Percentiles rank a stretch among this genome's conserved stretches.
Evolutionary conservation across 257 asterid species (phyloP).

Genomic region (Solanum chilense): DNA sequence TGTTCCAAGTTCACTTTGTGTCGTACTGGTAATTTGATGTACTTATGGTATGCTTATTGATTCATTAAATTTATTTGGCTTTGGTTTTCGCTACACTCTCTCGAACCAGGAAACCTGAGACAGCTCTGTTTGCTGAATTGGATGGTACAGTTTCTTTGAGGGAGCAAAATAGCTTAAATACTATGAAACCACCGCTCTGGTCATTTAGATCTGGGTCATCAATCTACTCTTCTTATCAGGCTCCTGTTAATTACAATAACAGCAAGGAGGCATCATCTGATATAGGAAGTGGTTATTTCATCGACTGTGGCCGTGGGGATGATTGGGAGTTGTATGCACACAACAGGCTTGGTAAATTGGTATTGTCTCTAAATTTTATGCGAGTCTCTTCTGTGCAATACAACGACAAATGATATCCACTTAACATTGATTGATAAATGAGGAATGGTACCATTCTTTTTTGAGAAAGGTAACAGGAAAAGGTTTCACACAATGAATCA

Average conservation of each 20-base stretch:
- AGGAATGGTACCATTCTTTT: not conserved
- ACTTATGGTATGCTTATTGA: not conserved
- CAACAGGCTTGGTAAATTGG: slow-evolving; percentile 71
- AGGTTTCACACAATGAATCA: not conserved
- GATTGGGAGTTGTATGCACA: slow-evolving; percentile 86
- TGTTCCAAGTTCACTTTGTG: not conserved
- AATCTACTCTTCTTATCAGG: slow-evolving; percentile 88
- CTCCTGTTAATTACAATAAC: slow-evolving; percentile 21
- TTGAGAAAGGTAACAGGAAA: not conserved
- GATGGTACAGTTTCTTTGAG: slow-evolving; percentile 70
- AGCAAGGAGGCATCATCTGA: slow-evolving; percentile 45
- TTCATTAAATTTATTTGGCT: not conserved
- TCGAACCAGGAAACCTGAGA: slow-evolving; percentile 44
- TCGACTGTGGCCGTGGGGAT: slow-evolving; percentile 87
- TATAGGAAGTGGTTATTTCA: slow-evolving; percentile 48
- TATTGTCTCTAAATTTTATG: slow-evolving; percentile 7
- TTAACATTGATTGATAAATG: not conserved
- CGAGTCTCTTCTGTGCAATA: not conserved
- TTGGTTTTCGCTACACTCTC: not conserved
- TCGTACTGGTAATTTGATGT: not conserved
- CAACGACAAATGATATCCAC: not conserved
- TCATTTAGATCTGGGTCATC: slow-evolving; percentile 71
- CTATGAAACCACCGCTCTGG: slow-evolving; percentile 72
- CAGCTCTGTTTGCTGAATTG: slow-evolving; percentile 73
- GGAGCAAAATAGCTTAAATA: slow-evolving; percentile 36